These are phyloP conservation scores for Aspergillus ochraceus DNA, from an alignment of 2,329 filamentous ascomycete genomes.

Conservation along the genomic window DNA sequence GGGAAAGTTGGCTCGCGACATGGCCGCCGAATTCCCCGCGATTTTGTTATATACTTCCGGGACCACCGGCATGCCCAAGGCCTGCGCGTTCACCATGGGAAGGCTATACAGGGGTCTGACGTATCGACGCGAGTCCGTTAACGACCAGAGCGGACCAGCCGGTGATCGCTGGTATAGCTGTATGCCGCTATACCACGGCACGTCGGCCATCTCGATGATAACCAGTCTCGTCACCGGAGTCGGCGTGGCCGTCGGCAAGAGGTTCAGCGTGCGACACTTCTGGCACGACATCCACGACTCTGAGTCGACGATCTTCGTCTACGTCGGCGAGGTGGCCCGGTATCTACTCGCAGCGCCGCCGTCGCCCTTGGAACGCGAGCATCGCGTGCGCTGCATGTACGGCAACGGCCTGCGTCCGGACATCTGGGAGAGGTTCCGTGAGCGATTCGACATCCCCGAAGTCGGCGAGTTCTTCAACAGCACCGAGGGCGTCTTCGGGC, in stretches of 20 bases:
- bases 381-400: conserved; percentile 47
- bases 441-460: conserved; percentile 52
- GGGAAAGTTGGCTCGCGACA: conserved; percentile 48
- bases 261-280: conserved; percentile 68
- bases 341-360: conserved; percentile 69
- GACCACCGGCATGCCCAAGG: conserved; percentile 75
- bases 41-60: conserved; percentile 73
- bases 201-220: conserved; percentile 63
- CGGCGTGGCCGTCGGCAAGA: conserved; percentile 40
- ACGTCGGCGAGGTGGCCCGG: conserved; percentile 75
- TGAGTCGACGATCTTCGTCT: conserved; percentile 69
- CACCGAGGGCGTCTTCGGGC: conserved; percentile 67
- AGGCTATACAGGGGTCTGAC: conserved; percentile 44
- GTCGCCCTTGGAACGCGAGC: conserved; percentile 45
- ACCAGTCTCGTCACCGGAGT: conserved; percentile 55
- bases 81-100: conserved; percentile 59
- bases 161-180: conserved; percentile 70
- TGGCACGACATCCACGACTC: conserved; percentile 71
- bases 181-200: conserved; percentile 78
- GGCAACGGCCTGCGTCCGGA: conserved; percentile 52
- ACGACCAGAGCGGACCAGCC: conserved; percentile 27
- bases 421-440: conserved; percentile 55
- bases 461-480: conserved; percentile 77
- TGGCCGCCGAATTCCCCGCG: conserved; percentile 57
- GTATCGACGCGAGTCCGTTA: conserved; percentile 33